Evolutionary conservation across 306 rosid genomes (phyloP), one percentile per base, ranked within the genome.

Genomic region (Canavalia ensiformis): DNA sequence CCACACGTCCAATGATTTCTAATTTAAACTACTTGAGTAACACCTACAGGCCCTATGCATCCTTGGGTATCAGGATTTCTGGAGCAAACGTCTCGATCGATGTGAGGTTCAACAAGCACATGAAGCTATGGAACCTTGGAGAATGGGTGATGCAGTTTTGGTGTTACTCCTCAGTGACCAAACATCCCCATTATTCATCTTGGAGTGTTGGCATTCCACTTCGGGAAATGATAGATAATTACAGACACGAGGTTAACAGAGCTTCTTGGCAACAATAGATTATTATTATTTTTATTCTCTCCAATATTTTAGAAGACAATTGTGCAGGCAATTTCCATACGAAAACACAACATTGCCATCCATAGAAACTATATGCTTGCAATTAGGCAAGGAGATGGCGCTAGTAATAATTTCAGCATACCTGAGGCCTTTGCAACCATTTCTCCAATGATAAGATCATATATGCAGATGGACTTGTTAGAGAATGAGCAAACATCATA

Each of bases 341-440:
- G 79, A 92, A 90, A 75, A 90, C 59, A 83, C 97, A 92, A 39
- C 93, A 63, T 88, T 88, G 41, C 97, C 94, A 46, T 92, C 97
- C 34, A 92, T 93, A 10, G 93, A 90, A 80, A 92, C 83, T 74
- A 92, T 86, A 72, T 86, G 95, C 87, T 88, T 89, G 91, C 90
- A 90, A 64, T 92, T 94, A 13, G 94, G 92, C 87, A 90, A 86
- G 85, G 90, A 90, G 84, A 92, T 83, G 86, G 85, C 86, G 65
- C 97, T 94, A 69, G 97, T 92, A 51, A 92, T 86, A 82, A 92
- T 83, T 85, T 92, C 97, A 84, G 93, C 90, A 81, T 92, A 94
- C 68, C 94, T 68, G 75, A 79, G 68, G 92, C 93, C 81, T 86
- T 90, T 47, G 89, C 82, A 55, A 90, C 90, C 81, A 89, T 77